phyloP scores from a whole-genome alignment of 768 basidiomycete species.

The Sarcodon aspratus region DNA sequence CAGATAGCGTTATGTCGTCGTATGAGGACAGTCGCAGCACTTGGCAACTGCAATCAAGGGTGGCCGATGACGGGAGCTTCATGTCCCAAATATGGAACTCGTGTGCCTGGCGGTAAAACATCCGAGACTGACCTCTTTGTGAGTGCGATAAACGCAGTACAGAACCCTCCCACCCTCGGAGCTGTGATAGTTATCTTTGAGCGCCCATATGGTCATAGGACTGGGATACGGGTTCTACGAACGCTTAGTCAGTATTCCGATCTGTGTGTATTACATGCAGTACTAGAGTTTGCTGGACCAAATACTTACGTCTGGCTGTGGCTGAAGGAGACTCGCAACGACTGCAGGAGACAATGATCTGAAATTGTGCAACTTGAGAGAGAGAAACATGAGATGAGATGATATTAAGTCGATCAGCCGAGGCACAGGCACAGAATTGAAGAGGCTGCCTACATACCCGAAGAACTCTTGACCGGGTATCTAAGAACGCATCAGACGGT shows the following conservation, averaged over 20 bases:
- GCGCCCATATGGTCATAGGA: neutral
- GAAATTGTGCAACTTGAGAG: neutral
- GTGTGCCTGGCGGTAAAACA: too few relatives aligned
- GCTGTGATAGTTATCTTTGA: neutral
- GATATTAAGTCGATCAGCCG: neutral
- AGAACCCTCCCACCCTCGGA: conserved; percentile 7
- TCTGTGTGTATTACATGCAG: neutral
- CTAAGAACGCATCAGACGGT: neutral
- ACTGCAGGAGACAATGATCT: too few relatives aligned
- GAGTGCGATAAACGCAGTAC: conserved; percentile 11
- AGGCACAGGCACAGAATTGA: neutral
- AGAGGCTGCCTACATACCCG: neutral
- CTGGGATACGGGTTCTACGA: neutral
- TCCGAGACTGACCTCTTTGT: conserved; percentile 11
- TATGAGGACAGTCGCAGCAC: neutral
- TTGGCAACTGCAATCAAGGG: neutral
- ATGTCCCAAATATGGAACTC: neutral
- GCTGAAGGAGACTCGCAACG: too few relatives aligned
- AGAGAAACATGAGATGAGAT: too few relatives aligned
- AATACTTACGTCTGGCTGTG: neutral
- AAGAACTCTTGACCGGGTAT: conserved; percentile 2
- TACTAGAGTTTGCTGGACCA: neutral
- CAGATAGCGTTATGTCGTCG: neutral
- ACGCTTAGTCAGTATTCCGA: neutral
- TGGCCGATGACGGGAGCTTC: neutral